phyloP scores from a whole-genome alignment of 805 yeast species.

The Lipomyces sp. region DNA sequence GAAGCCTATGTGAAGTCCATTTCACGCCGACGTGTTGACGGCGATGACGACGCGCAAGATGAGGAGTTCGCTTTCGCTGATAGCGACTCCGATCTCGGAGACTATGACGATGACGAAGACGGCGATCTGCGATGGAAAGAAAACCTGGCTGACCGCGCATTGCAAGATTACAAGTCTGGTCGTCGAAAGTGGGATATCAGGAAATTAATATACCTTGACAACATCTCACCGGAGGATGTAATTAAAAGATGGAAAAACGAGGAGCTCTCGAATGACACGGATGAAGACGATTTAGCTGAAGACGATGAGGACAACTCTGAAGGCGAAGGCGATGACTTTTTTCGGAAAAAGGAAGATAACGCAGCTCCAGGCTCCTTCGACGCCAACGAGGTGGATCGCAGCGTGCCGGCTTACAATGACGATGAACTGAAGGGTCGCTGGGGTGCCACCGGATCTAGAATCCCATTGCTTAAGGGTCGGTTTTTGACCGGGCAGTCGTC shows the following conservation, averaged over 20 bases:
- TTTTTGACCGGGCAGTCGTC: conserved; percentile 29
- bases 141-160: conserved; percentile 49
- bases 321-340: conserved; percentile 32
- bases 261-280: conserved; percentile 39
- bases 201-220: conserved; percentile 74
- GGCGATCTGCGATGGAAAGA: conserved; percentile 36
- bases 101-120: conserved; percentile 42
- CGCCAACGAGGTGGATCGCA: conserved; percentile 23
- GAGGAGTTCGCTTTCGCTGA: conserved; percentile 50
- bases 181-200: conserved; percentile 72
- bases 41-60: conserved; percentile 42
- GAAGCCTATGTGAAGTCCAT: background rate
- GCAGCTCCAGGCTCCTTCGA: conserved; percentile 16
- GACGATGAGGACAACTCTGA: conserved; percentile 32
- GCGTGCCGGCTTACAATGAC: conserved; percentile 25
- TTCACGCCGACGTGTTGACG: conserved; percentile 9
- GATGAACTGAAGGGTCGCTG: conserved; percentile 27
- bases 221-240: conserved; percentile 70
- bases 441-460: conserved; percentile 18
- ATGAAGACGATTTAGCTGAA: conserved; percentile 44
- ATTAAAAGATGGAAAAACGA: conserved; percentile 67
- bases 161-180: conserved; percentile 53
- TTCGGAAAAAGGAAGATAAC: conserved; percentile 35
- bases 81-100: conserved; percentile 43
- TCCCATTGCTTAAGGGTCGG: conserved; percentile 16